Percentiles rank a stretch among this genome's conserved stretches.
phyloP scores from a whole-genome alignment of 2,329 filamentous ascomycete species.

The Ophiostoma sp. region DNA sequence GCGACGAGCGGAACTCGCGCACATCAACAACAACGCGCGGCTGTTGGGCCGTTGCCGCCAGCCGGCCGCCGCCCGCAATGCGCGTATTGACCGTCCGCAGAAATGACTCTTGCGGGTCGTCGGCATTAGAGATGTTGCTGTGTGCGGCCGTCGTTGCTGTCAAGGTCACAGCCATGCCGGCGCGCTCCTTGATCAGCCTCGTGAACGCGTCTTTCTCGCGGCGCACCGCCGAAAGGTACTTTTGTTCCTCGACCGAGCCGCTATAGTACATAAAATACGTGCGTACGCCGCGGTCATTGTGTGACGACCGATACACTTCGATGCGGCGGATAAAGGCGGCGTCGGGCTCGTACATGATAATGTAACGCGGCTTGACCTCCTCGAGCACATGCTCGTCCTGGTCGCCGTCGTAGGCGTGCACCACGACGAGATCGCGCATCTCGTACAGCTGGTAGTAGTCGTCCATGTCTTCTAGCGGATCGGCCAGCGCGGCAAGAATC shows the following conservation, averaged over 20 bases:
- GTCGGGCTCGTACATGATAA: slow-evolving; percentile 98
- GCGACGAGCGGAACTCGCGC: slow-evolving; percentile 87
- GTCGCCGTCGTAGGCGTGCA: slow-evolving; percentile 93
- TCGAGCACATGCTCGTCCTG: slow-evolving; percentile 95
- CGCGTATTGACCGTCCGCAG: slow-evolving; percentile 92
- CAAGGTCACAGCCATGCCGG: slow-evolving; percentile 84
- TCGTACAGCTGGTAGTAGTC: slow-evolving; percentile 88
- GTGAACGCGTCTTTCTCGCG: slow-evolving; percentile 96
- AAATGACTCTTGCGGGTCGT: slow-evolving; percentile 86
- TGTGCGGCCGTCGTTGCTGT: slow-evolving; percentile 57
- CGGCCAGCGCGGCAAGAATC: slow-evolving; percentile 51
- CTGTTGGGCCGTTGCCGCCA: slow-evolving; percentile 79
- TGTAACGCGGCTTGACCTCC: slow-evolving; percentile 85
- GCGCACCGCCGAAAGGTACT: slow-evolving; percentile 82
- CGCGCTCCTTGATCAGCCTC: slow-evolving; percentile 87
- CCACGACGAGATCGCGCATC: slow-evolving; percentile 78
- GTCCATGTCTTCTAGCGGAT: slow-evolving; percentile 86
- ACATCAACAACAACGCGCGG: slow-evolving; percentile 92
- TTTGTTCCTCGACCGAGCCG: slow-evolving; percentile 89
- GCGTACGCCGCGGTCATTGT: slow-evolving; percentile 79
- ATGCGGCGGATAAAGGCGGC: slow-evolving; percentile 89
- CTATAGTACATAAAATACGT: slow-evolving; percentile 98
- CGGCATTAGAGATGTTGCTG: slow-evolving; percentile 40
- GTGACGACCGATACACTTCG: slow-evolving; percentile 92
- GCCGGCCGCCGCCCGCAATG: slow-evolving; percentile 84